These are phyloP conservation scores for Beta macrorhiza DNA, from an alignment of 179 eudicot species.

Conservation along the genomic window DNA sequence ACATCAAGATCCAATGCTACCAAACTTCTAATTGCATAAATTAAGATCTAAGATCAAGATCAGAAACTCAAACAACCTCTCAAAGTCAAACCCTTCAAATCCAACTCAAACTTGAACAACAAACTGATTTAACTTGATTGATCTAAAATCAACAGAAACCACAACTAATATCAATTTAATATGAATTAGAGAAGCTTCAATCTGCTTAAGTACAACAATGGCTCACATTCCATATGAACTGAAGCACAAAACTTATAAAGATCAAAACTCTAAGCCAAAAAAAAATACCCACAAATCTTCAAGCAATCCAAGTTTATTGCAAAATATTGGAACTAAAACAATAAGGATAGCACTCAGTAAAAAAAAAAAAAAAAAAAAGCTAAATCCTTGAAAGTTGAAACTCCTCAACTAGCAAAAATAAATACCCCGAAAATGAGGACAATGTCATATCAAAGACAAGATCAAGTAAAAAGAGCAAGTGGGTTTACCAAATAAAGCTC, in stretches of 20 bases:
- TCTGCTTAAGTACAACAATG: constrained; percentile 4
- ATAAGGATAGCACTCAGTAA: background rate
- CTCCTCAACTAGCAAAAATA: background rate
- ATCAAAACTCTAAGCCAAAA: constrained; percentile 14
- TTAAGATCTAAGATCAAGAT: constrained; percentile 26
- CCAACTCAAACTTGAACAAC: constrained; percentile 13
- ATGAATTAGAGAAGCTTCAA: constrained; percentile 15
- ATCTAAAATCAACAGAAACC: constrained; percentile 16
- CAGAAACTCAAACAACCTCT: constrained; percentile 16
- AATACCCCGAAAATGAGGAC: constrained; percentile 14
- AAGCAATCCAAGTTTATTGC: background rate
- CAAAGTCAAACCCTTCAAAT: constrained; percentile 35
- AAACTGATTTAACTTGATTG: constrained; percentile 2
- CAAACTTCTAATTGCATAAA: constrained; percentile 1
- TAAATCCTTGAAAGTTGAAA: constrained; percentile 5
- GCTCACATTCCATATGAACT: constrained; percentile 17
- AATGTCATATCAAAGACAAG: constrained; percentile 15
- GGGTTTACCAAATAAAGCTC: background rate
- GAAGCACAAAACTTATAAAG: background rate
- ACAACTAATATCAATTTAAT: constrained; percentile 23
- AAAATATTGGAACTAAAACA: background rate
- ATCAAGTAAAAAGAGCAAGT: constrained; percentile 18
- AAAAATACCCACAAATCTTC: constrained; percentile 16
- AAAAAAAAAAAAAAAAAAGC: background rate
- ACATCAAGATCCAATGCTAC: constrained; percentile 32